These are phyloP conservation scores for Cyathus striatus DNA, from an alignment of 768 basidiomycete genomes.

Conservation along the genomic window DNA sequence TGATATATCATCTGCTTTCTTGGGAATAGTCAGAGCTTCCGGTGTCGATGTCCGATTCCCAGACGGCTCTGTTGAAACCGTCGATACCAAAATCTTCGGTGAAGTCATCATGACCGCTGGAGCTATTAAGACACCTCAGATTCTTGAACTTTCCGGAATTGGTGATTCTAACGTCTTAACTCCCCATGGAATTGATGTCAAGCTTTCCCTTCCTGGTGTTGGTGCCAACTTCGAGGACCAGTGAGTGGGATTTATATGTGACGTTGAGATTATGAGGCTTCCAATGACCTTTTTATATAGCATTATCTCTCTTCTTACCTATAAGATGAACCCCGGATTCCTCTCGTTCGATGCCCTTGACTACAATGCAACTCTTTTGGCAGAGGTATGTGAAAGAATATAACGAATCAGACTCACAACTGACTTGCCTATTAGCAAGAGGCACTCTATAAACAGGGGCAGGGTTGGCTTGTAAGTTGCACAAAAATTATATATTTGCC, in stretches of 20 bases:
- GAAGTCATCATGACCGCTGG: constrained; percentile 25
- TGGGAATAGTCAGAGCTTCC: constrained; percentile 8
- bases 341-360: constrained; percentile 23
- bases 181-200: constrained; percentile 6
- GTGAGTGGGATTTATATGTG: constrained; percentile 7
- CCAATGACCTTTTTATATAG: constrained; percentile 7
- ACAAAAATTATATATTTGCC: neutral
- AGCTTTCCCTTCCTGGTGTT: constrained; percentile 10
- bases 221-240: constrained; percentile 28
- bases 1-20: constrained; percentile 3
- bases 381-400: constrained; percentile 13
- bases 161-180: constrained; percentile 8
- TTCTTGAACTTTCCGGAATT: constrained; percentile 13
- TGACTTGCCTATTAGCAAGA: constrained; percentile 18
- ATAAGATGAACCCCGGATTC: constrained; percentile 20
- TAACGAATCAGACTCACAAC: constrained; percentile 3
- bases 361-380: constrained; percentile 19
- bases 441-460: constrained; percentile 15
- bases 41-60: constrained; percentile 20
- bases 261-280: neutral
- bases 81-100: constrained; percentile 9
- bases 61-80: constrained; percentile 13
- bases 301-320: constrained; percentile 21
- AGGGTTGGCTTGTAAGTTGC: constrained; percentile 23
- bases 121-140: constrained; percentile 14